Conservation (phyloP, 1,139 yeast species). For the Pichia cactophila region DNA sequence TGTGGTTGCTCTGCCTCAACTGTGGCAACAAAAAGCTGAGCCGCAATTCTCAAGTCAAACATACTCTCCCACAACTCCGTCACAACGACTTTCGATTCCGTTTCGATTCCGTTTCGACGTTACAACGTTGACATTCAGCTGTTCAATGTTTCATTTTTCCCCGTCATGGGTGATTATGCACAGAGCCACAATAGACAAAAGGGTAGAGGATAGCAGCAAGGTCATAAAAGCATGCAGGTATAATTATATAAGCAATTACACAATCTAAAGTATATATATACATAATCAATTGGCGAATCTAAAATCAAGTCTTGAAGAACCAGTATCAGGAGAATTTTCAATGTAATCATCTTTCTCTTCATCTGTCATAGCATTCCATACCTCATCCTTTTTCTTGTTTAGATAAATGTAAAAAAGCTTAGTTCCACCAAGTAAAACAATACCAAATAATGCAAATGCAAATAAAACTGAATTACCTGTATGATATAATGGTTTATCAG, state of each 20-base stretch:
- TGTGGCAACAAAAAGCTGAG: no score
- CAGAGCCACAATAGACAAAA: no score
- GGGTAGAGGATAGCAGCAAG: no score
- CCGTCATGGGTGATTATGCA: no score
- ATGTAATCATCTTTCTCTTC: constrained; percentile 43
- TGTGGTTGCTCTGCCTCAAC: no score
- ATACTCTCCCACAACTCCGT: no score
- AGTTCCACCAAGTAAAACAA: constrained; percentile 23
- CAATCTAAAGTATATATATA: background rate
- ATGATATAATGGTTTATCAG: constrained; percentile 52
- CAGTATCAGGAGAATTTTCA: constrained; percentile 38
- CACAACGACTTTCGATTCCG: no score
- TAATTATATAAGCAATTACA: background rate
- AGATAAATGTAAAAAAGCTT: constrained; percentile 39
- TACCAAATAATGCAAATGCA: constrained; percentile 29
- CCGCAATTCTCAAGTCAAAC: no score
- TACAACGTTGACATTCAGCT: no score
- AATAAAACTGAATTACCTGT: constrained; percentile 45
- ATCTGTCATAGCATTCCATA: constrained; percentile 41
- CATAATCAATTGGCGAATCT: constrained; percentile 18
- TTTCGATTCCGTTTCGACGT: no score
- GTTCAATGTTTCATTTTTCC: no score
- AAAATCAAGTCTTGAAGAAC: constrained; percentile 52
- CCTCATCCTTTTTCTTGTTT: constrained; percentile 37
- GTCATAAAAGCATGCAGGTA: no score